phyloP scores from a whole-genome alignment of 306 rosid genomes.

The Gillenia trifoliata region DNA sequence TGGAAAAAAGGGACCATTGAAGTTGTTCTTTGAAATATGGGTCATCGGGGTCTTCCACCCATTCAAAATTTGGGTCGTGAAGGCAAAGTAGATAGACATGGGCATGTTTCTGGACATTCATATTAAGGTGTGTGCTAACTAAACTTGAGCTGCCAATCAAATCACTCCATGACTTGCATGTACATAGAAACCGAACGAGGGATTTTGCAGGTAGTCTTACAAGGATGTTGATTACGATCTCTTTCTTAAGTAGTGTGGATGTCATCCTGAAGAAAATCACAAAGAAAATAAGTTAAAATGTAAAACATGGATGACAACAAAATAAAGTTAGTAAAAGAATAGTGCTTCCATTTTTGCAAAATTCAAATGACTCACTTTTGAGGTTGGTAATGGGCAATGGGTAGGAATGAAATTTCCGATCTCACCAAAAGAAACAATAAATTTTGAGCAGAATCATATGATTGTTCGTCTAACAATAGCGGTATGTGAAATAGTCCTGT shows the following conservation, averaged over 20 bases:
- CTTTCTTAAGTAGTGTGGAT: not conserved
- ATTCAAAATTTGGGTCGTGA: not conserved
- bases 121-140: not conserved
- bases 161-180: not conserved
- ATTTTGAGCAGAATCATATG: too few relatives aligned
- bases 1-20: not conserved
- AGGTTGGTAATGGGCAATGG: too few relatives aligned
- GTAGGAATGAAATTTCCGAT: too few relatives aligned
- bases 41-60: too few relatives aligned
- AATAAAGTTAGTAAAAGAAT: too few relatives aligned
- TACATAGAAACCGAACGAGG: not conserved
- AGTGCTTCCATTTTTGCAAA: too few relatives aligned
- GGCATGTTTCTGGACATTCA: not conserved
- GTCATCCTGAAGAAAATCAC: not conserved
- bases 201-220: not conserved
- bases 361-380: too few relatives aligned
- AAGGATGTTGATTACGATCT: not conserved
- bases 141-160: not conserved
- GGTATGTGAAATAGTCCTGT: too few relatives aligned
- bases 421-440: too few relatives aligned
- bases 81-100: not conserved
- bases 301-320: too few relatives aligned
- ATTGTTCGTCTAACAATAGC: too few relatives aligned
- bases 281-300: not conserved
- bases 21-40: too few relatives aligned